Conservation (phyloP, 495 filamentous ascomycete genomes). For the Cladorrhinum samala region DNA sequence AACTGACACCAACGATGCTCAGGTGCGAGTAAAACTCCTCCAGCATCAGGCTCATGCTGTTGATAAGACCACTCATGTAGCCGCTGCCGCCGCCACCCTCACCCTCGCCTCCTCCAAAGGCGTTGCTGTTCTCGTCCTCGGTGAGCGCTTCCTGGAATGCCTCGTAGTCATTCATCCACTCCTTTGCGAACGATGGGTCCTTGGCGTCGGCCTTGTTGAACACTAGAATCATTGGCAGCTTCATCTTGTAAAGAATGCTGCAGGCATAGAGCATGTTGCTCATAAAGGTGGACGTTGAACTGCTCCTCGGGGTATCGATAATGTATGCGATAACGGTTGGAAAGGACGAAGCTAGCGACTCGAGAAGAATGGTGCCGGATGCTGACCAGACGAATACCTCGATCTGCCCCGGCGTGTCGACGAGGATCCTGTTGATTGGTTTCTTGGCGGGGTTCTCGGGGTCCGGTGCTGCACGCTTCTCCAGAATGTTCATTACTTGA, state of each 20-base stretch:
- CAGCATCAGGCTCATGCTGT: constrained; percentile 95
- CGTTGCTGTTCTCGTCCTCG: constrained; percentile 69
- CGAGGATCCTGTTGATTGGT: constrained; percentile 74
- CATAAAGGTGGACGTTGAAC: constrained; percentile 95
- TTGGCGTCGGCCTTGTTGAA: constrained; percentile 98
- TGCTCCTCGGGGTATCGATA: constrained; percentile 90
- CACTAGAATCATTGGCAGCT: constrained; percentile 94
- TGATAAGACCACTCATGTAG: constrained; percentile 94
- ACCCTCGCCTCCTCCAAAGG: constrained; percentile 70
- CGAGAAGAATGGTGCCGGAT: constrained; percentile 85
- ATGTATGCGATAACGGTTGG: constrained; percentile 96
- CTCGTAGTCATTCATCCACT: constrained; percentile 99
- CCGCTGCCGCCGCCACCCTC: constrained; percentile 66
- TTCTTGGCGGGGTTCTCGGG: constrained; percentile 53
- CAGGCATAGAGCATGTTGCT: constrained; percentile 99
- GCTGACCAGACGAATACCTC: constrained; percentile 99
- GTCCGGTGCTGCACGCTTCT: constrained; percentile 73
- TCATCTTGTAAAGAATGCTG: constrained; percentile 96
- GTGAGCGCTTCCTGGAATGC: constrained; percentile 83
- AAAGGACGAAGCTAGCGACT: constrained; percentile 85
- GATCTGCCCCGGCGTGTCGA: constrained; percentile 96
- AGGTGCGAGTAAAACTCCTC: constrained; percentile 97
- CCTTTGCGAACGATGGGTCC: constrained; percentile 84
- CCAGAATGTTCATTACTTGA: constrained; percentile 80
- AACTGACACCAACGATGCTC: constrained; percentile 84